Evolutionary conservation across 768 basidiomycete genomes (phyloP), one percentile per base, ranked within the genome.

Genomic region (Suillus plorans): DNA sequence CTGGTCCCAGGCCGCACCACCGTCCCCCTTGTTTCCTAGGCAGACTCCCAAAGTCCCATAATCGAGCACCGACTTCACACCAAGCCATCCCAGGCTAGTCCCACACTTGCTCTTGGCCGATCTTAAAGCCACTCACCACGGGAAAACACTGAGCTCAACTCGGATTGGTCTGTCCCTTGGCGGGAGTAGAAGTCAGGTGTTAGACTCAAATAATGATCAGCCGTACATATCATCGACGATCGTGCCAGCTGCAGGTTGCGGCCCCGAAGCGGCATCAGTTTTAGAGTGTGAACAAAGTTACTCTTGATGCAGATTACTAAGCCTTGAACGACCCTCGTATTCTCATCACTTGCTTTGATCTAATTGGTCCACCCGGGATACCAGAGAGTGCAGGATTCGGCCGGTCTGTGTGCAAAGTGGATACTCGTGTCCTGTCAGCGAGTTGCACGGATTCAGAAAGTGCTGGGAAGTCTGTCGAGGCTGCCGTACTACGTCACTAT

Each of bases 31-130:
- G n/a, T 64, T 64, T 39, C 47, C 44, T 34, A 50, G 50, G 25
- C 45, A 60, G 53, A 61, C 53, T 8, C 45, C 18, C 25, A 50
- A 41, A 53, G 52, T 62, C 45, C 53, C 9, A 52, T 45, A 56
- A 20, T 45, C 61, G 45, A 39, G 14, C 8, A 47, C 22, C 57
- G 55, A 57, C 34, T 63, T 41, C 52, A 67, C 64, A 61, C 56
- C 63, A 64, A 16, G n/a, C 63, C 65, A 64, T 49, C 44, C 14
- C 41, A 63, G 62, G 62, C 31, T 64, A 63, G 65, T 66, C 63
- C 42, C 65, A 41, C 39, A 47, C 37, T 36, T 7, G 14, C 55
- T 44, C 47, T 58, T 34, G 36, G 61, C 50, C 37, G 60, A 45
- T 41, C 22, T 61, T n/a, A 25, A 14, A 52, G n/a, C 25, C 52